Evolutionary conservation across 225 moss, liverwort and hornwort genomes (phyloP).

Genomic region (Polytrichum formosum): DNA sequence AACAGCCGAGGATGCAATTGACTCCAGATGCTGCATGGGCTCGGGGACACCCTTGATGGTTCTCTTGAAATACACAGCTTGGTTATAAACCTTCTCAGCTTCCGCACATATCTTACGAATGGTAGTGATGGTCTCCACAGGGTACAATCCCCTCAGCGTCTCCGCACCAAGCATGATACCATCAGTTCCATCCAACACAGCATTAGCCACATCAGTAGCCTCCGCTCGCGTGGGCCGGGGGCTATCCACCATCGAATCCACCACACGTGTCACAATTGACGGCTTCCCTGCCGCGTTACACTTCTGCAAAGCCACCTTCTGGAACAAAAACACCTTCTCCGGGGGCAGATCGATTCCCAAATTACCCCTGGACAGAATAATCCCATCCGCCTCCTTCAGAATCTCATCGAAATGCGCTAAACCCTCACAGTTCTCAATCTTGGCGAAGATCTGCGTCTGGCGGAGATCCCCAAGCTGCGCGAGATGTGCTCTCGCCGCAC

Average conservation of each 20-base stretch:
- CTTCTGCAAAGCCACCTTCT: slow-evolving; percentile 88
- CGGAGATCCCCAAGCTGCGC: slow-evolving; percentile 42
- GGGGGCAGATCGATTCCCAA: slow-evolving; percentile 89
- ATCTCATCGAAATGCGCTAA: slow-evolving; percentile 86
- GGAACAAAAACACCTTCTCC: slow-evolving; percentile 89
- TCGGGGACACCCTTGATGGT: slow-evolving; percentile 71
- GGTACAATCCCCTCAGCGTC: slow-evolving; percentile 81
- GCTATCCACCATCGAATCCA: slow-evolving; percentile 91
- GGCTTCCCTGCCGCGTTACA: slow-evolving; percentile 90
- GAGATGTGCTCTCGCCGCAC: slow-evolving; percentile 44
- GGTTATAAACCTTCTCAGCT: slow-evolving; percentile 97
- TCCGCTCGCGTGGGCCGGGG: slow-evolving; percentile 94
- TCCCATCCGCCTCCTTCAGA: slow-evolving; percentile 78
- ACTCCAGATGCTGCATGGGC: slow-evolving; percentile 92
- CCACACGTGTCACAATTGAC: slow-evolving; percentile 86
- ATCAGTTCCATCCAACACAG: slow-evolving; percentile 88
- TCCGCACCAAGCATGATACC: slow-evolving; percentile 90
- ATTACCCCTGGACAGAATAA: slow-evolving; percentile 86
- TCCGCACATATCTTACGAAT: slow-evolving; percentile 83
- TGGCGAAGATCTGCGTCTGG: slow-evolving; percentile 61
- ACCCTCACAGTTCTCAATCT: slow-evolving; percentile 68
- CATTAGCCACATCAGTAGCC: slow-evolving; percentile 91
- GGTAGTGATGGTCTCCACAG: slow-evolving; percentile 78
- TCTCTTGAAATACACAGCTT: slow-evolving; percentile 80
- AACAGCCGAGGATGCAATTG: slow-evolving; percentile 91